Base-by-base conservation (phyloP, 2,329 filamentous ascomycete species). In the Orbilia javanica region DNA sequence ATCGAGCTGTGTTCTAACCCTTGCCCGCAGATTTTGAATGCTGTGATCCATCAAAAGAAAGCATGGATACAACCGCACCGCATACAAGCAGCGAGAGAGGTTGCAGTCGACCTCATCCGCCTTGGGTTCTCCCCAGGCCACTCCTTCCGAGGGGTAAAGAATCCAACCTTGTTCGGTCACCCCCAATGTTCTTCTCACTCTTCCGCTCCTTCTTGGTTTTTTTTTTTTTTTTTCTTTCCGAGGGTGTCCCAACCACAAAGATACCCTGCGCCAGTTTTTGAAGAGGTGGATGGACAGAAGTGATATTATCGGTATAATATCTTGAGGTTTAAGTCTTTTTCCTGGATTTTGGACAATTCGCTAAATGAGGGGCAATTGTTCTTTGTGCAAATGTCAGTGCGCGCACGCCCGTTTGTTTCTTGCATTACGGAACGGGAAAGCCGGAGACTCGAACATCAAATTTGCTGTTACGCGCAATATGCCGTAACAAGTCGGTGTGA, bases 361-460 rank as follows among this genome's bases (percentile, higher is more conserved):
- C 65, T 66, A 70, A 60, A 77, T 42, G 73, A 77, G 73, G 73
- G 73, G 73, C 73, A 55, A 71, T 62, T 55, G 67, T 8, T 34
- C 60, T 46, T 48, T 13, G 65, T 48, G 57, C 46, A 18, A 50
- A 68, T 67, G 74, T 78, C 74, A 72, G 74, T 78, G 74, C 74
- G 73, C 73, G 55, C 65, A 48, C 73, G 67, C 73, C 73, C 73
- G 73, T 71, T 71, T 50, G 50, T 67, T 78, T 72, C 74, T 71
- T 77, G 74, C 67, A 78, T 78, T 48, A 52, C 74, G 74, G 74
- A 78, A 78, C 74, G 74, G 74, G 62, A 66, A 67, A 71, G 74
- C 74, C 67, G 74, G 67, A 39, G 36, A 68, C 36, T 31, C 46
- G 62, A 63, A 42, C 60, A 62, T 69, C 55, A 66, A 69, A 48